These are phyloP conservation scores for Herpetomonas tarakana DNA, from an alignment of 208 protist genomes.

Conservation along the genomic window DNA sequence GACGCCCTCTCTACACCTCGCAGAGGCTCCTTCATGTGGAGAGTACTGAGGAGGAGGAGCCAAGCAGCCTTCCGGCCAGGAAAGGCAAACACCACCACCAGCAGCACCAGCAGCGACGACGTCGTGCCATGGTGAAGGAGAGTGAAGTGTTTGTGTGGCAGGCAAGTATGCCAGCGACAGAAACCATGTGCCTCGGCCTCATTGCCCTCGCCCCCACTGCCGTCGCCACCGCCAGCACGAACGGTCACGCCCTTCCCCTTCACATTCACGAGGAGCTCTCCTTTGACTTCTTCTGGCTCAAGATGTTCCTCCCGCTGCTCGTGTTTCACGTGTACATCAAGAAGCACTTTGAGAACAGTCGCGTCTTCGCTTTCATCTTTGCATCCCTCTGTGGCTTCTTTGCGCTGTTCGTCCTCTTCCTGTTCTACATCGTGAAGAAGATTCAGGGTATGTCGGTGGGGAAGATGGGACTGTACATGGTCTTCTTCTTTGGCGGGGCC, in stretches of 20 bases:
- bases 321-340: constrained; percentile 26
- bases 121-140: too few relatives aligned
- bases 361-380: constrained; percentile 36
- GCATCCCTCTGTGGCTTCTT: constrained; percentile 39
- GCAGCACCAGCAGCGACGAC: too few relatives aligned
- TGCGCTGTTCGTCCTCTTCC: constrained; percentile 26
- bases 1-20: constrained; percentile 13
- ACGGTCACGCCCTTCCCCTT: constrained; percentile 10
- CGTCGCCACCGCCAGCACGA: background rate
- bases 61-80: background rate
- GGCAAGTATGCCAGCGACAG: constrained; percentile 20
- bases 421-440: constrained; percentile 41
- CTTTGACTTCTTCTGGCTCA: constrained; percentile 53
- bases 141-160: constrained; percentile 13
- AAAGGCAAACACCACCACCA: too few relatives aligned
- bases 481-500: constrained; percentile 48
- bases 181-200: constrained; percentile 29
- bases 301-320: constrained; percentile 26
- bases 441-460: constrained; percentile 63
- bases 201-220: constrained; percentile 14
- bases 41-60: background rate
- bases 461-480: constrained; percentile 37
- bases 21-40: constrained; percentile 9
- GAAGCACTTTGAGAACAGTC: constrained; percentile 39
- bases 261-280: constrained; percentile 28